Percentiles rank a stretch among this genome's conserved stretches.
phyloP scores from a whole-genome alignment of 495 filamentous ascomycete species.

The Darksidea phi region DNA sequence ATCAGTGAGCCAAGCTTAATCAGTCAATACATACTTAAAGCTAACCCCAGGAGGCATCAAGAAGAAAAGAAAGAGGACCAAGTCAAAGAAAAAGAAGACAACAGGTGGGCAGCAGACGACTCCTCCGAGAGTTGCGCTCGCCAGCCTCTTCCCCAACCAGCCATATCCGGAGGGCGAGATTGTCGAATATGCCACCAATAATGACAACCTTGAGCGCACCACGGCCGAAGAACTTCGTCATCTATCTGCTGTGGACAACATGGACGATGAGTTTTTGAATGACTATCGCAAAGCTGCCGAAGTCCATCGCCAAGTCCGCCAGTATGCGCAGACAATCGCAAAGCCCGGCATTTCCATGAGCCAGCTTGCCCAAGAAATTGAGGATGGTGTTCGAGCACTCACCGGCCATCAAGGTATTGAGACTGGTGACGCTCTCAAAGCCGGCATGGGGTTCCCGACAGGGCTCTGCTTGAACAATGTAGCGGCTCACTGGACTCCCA shows the following conservation, averaged over 20 bases:
- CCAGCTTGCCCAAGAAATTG: conserved; percentile 81
- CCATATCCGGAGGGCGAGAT: conserved; percentile 79
- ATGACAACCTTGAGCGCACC: conserved; percentile 78
- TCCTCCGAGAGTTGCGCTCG: conserved; percentile 73
- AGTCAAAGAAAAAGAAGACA: conserved; percentile 64
- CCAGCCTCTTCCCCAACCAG: conserved; percentile 71
- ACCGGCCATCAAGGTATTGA: conserved; percentile 75
- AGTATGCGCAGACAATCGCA: conserved; percentile 75
- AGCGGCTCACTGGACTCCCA: conserved; percentile 87
- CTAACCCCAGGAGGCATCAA: conserved; percentile 54
- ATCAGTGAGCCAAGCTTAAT: conserved; percentile 25
- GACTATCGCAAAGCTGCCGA: conserved; percentile 89
- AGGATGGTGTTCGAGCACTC: conserved; percentile 77
- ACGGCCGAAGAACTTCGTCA: conserved; percentile 87
- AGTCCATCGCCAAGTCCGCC: conserved; percentile 82
- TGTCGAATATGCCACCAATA: conserved; percentile 58
- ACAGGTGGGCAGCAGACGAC: conserved; percentile 57
- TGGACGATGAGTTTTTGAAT: conserved; percentile 64
- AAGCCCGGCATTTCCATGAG: conserved; percentile 79
- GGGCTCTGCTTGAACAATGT: conserved; percentile 85
- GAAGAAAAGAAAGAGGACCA: conserved; percentile 76
- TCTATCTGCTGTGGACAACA: conserved; percentile 73
- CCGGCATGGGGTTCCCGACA: conserved; percentile 86
- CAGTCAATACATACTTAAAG: conserved; percentile 2
- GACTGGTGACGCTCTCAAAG: conserved; percentile 73